Evolutionary conservation across 1,284 basidiomycete genomes (phyloP).

Genomic region (Volvariella surrecta): DNA sequence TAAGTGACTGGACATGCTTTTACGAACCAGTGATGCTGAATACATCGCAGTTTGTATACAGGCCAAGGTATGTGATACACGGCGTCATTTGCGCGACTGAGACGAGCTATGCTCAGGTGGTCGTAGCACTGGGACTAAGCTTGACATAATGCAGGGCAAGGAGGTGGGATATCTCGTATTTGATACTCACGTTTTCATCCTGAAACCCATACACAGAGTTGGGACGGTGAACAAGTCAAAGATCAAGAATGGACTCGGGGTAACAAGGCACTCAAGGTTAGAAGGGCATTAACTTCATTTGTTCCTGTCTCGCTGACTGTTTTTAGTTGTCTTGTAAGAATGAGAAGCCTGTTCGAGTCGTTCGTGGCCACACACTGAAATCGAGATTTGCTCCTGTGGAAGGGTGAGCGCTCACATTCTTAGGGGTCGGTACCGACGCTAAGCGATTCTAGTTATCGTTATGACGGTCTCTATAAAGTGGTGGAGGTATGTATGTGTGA

Average conservation of each 20-base stretch:
- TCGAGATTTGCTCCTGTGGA: slow-evolving; percentile 18
- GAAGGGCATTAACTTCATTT: not conserved
- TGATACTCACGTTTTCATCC: not conserved
- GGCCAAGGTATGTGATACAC: no score
- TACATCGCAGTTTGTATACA: no score
- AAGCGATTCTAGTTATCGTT: slow-evolving; percentile 12
- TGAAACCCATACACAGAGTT: slow-evolving; percentile 8
- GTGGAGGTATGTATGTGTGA: slow-evolving; percentile 8
- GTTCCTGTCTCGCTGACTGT: not conserved
- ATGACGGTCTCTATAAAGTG: slow-evolving; percentile 16
- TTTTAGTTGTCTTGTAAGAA: slow-evolving; percentile 13
- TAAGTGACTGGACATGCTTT: slow-evolving; percentile 11
- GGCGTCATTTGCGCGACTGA: no score
- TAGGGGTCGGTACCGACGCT: not conserved
- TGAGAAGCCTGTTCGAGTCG: slow-evolving; percentile 18
- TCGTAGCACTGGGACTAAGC: slow-evolving; percentile 7
- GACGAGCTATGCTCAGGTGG: not conserved
- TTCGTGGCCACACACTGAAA: slow-evolving; percentile 17
- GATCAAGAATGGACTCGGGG: slow-evolving; percentile 20
- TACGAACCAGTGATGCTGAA: no score
- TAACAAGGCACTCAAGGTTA: slow-evolving; percentile 18
- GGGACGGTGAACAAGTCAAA: slow-evolving; percentile 13
- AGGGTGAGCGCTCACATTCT: slow-evolving; percentile 13
- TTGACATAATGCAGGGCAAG: slow-evolving; percentile 8
- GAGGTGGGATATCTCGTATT: slow-evolving; percentile 7